Evolutionary conservation across 148 eudicot genomes (phyloP), one percentile per base, ranked within the genome.

Genomic region (Cornus florida): DNA sequence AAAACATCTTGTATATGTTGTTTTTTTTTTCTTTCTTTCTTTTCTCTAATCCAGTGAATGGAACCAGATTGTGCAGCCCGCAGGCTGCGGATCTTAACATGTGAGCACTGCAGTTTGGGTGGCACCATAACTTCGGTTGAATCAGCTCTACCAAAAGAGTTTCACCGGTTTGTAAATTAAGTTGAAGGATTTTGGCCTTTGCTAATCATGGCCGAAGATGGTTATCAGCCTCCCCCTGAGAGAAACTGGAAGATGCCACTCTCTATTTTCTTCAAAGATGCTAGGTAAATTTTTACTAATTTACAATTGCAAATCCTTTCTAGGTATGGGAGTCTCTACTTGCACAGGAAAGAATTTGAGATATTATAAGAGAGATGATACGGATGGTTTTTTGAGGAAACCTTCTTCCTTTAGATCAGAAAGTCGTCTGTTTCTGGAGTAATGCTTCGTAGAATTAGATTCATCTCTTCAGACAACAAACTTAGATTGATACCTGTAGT

Each of bases 201-300:
- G 5, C 20, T 22, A 72, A 41, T 46, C 75, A 82, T 88, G 89
- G 84, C 88, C 24, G 85, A 90, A n/a, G 72, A 82, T 71, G 82
- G 78, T 84, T 77, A 75, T 69, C 71, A 79, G 77, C 78, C 41
- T 39, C 66, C 74, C 22, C 48, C 83, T 3, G 59, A 53, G 38
- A 81, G 72, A 80, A 89, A 84, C 56, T 69, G 83, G 84, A 88
- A 82, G 64, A 81, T 86, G 60, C 95, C 97, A 0, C 31, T 89
- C 68, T 82, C 79, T 66, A 91, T 95, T 33, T 91, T 95, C 91
- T 90, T 95, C 87, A 87, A 82, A 80, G 92, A 92, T 83, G 77
- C 74, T 67, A 88, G 97, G 98, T 95, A 84, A 1, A 10, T 17
- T 3, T 3, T 71, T 19, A 0, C 41, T 33, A n/a, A 59, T 13